These are phyloP conservation scores for Rhizophora apiculata DNA, from an alignment of 345 rosid genomes.

Conservation along the genomic window DNA sequence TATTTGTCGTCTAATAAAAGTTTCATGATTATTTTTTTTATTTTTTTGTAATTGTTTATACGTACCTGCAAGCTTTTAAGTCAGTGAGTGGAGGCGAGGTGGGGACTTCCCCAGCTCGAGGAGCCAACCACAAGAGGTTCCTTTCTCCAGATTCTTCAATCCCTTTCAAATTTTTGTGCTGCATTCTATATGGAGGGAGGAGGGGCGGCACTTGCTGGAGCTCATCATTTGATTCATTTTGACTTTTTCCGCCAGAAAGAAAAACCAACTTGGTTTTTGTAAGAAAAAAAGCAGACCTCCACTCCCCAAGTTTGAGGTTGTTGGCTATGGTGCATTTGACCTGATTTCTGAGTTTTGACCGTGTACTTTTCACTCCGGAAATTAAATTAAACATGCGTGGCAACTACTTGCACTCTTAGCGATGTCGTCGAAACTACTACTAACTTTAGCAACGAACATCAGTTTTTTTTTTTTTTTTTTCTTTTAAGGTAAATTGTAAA, in stretches of 20 bases:
- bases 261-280: neutral
- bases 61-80: neutral
- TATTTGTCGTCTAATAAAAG: neutral
- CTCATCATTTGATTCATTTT: constrained; percentile 14
- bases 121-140: constrained; percentile 31
- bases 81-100: constrained; percentile 17
- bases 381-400: too few species aligned
- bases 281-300: neutral
- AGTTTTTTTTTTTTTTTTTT: too few species aligned
- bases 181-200: constrained; percentile 8
- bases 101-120: constrained; percentile 38
- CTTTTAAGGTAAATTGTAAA: too few species aligned
- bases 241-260: constrained; percentile 20
- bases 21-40: too few species aligned
- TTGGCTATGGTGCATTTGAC: neutral
- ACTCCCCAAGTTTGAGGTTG: neutral
- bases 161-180: neutral
- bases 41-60: neutral
- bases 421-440: too few species aligned
- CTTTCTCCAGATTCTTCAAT: constrained; percentile 8
- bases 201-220: neutral
- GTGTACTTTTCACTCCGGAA: neutral
- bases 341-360: neutral
- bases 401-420: too few species aligned
- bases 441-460: too few species aligned